phyloP scores from a whole-genome alignment of 2,329 filamentous ascomycete genomes.

The Pseudogymnoascus sp. region DNA sequence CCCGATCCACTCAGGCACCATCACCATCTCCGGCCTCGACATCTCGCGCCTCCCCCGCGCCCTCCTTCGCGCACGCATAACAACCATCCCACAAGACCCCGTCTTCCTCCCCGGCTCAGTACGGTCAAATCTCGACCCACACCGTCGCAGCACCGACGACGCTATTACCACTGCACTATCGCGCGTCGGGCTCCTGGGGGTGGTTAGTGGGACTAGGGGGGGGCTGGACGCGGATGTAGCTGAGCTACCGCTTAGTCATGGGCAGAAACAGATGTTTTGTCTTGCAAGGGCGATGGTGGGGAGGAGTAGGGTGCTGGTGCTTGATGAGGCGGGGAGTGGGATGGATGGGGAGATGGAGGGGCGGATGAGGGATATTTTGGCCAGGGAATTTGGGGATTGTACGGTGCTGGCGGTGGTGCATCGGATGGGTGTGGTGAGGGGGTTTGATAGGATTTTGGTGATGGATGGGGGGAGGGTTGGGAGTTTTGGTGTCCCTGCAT shows the following conservation, averaged over 20 bases:
- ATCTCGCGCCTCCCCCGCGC: conserved; percentile 34
- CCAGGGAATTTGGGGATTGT: conserved; percentile 20
- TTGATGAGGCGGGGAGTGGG: conserved; percentile 28
- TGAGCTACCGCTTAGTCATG: conserved; percentile 32
- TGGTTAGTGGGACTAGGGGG: conserved; percentile 29
- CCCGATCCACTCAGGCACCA: conserved; percentile 30
- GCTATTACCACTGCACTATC: conserved; percentile 36
- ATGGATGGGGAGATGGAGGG: conserved; percentile 21
- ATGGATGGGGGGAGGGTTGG: conserved; percentile 19
- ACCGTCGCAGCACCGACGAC: conserved; percentile 29
- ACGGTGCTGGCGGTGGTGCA: conserved; percentile 27
- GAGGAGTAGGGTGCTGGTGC: conserved; percentile 25
- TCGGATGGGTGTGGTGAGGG: conserved; percentile 24
- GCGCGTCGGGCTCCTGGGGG: conserved; percentile 36
- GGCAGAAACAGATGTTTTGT: conserved; percentile 41
- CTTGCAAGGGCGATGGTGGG: conserved; percentile 38
- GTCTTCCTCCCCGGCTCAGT: conserved; percentile 39
- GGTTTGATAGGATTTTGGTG: conserved; percentile 25
- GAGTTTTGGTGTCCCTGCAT: conserved; percentile 18
- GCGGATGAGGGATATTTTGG: conserved; percentile 22
- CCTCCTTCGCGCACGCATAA: conserved; percentile 33
- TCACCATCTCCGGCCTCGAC: conserved; percentile 39
- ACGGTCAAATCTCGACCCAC: conserved; percentile 40
- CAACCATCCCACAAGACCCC: conserved; percentile 37
- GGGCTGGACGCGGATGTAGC: conserved; percentile 30